Conservation (phyloP, 352 stramenopile species). For the Globisporangium alternatum region DNA sequence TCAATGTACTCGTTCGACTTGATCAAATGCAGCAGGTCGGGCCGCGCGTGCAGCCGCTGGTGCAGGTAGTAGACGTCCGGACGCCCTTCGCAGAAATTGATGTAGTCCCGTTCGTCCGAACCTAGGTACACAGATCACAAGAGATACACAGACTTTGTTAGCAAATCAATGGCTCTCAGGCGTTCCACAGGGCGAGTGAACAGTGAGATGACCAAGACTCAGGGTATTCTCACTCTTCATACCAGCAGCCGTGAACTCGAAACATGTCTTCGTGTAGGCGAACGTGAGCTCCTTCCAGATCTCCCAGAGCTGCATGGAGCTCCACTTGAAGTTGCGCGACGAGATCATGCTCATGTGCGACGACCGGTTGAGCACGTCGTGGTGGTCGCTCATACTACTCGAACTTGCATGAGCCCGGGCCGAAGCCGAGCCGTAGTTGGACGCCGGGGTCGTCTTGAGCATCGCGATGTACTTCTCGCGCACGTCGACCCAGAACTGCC, state of each 20-base stretch:
- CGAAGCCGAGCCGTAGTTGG: constrained; percentile 16
- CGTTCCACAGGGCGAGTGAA: not conserved
- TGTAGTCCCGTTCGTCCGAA: constrained; percentile 74
- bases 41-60: constrained; percentile 66
- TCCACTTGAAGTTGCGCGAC: constrained; percentile 72
- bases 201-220: not conserved
- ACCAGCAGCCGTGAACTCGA: constrained; percentile 81
- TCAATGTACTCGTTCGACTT: constrained; percentile 85
- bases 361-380: constrained; percentile 7
- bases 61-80: constrained; percentile 82
- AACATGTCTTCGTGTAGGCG: constrained; percentile 80
- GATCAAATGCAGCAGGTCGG: constrained; percentile 74
- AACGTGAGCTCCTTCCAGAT: constrained; percentile 84
- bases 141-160: constrained; percentile 22
- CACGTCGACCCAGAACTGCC: constrained; percentile 80
- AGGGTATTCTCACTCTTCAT: constrained; percentile 66
- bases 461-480: constrained; percentile 71
- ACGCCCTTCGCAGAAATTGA: constrained; percentile 70
- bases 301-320: constrained; percentile 79
- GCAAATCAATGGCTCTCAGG: not conserved
- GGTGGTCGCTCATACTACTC: constrained; percentile 10
- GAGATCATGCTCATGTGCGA: constrained; percentile 22
- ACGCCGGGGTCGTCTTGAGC: constrained; percentile 23
- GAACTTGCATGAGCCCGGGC: not conserved
- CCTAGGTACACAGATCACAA: constrained; percentile 28